phyloP scores from a whole-genome alignment of 202 grass and related monocot genomes.

The Panicum hallii region DNA sequence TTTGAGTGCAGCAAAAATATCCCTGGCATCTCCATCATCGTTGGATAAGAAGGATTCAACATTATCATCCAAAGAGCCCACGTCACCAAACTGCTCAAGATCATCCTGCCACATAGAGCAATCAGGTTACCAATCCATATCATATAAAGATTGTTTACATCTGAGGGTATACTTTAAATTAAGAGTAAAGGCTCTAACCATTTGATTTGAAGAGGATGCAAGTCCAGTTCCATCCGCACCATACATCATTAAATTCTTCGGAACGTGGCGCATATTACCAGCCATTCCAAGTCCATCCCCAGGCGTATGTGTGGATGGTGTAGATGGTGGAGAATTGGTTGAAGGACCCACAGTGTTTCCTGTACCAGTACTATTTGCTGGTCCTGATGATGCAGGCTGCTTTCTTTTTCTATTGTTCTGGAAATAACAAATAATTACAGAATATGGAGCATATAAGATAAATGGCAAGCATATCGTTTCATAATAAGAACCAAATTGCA shows the following conservation, averaged over 20 bases:
- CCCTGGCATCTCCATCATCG: conserved; percentile 86
- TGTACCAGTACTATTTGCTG: conserved; percentile 98
- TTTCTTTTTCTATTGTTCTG: conserved; percentile 98
- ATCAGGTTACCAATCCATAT: conserved; percentile 30
- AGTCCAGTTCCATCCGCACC: conserved; percentile 86
- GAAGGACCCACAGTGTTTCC: conserved; percentile 92
- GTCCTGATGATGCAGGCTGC: conserved; percentile 85
- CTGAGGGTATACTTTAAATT: conserved; percentile 30
- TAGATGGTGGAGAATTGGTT: conserved; percentile 87
- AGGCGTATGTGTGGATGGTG: conserved; percentile 88
- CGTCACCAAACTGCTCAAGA: conserved; percentile 93
- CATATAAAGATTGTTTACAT: conserved; percentile 38
- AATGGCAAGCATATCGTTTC: conserved; percentile 8
- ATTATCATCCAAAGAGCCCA: conserved; percentile 98
- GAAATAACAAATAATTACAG: conserved; percentile 42
- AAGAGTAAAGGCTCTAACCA: conserved; percentile 60
- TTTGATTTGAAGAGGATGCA: conserved; percentile 97
- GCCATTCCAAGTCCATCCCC: conserved; percentile 68
- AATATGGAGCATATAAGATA: conserved; percentile 15
- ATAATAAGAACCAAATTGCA: conserved; percentile 28
- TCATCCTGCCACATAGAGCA: conserved; percentile 74
- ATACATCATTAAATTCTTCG: conserved; percentile 95
- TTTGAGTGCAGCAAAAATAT: conserved; percentile 96
- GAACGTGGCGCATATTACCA: conserved; percentile 73
- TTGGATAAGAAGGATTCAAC: conserved; percentile 98